Evolutionary conservation across 164 flowering plant genomes (phyloP).

Genomic region (Magnolia changhungtana): DNA sequence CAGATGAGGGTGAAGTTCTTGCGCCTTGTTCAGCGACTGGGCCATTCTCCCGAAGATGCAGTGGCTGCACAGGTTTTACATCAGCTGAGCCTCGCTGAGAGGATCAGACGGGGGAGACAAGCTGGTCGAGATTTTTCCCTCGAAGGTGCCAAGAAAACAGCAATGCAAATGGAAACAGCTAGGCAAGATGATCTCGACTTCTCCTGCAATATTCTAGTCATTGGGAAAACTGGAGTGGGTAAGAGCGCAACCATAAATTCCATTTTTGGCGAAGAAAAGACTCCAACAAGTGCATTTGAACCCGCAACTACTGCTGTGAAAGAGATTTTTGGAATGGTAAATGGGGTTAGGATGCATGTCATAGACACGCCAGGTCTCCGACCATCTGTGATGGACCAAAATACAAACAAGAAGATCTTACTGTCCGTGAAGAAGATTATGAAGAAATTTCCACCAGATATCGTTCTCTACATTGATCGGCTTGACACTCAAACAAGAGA

Average conservation of each 20-base stretch:
- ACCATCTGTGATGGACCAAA: slow-evolving; percentile 70
- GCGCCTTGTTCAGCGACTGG: slow-evolving; percentile 77
- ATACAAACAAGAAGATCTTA: slow-evolving; percentile 50
- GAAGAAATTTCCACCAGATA: slow-evolving; percentile 74
- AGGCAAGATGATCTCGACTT: slow-evolving; percentile 58
- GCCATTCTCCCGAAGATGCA: slow-evolving; percentile 74
- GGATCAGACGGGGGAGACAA: slow-evolving; percentile 39
- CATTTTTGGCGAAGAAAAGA: slow-evolving; percentile 72
- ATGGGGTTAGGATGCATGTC: slow-evolving; percentile 72
- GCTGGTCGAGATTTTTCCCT: slow-evolving; percentile 47
- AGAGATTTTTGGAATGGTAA: slow-evolving; percentile 59
- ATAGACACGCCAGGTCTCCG: slow-evolving; percentile 85
- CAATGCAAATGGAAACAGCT: slow-evolving; percentile 61
- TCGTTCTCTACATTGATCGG: slow-evolving; percentile 82
- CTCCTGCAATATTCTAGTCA: slow-evolving; percentile 68
- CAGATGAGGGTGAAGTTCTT: slow-evolving; percentile 69
- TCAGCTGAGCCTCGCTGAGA: slow-evolving; percentile 65
- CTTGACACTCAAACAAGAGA: slow-evolving; percentile 77
- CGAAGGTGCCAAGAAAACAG: slow-evolving; percentile 55
- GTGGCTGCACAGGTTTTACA: slow-evolving; percentile 81
- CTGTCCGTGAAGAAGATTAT: slow-evolving; percentile 59
- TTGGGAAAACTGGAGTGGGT: slow-evolving; percentile 92
- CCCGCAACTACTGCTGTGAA: slow-evolving; percentile 60
- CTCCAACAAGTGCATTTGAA: slow-evolving; percentile 64
- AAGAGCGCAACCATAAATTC: slow-evolving; percentile 98